A percentile compares a stretch with the other conserved stretches of the same genome.
Evolutionary conservation across 148 eudicot genomes (phyloP).

Genomic region (Polygonum maritimum): DNA sequence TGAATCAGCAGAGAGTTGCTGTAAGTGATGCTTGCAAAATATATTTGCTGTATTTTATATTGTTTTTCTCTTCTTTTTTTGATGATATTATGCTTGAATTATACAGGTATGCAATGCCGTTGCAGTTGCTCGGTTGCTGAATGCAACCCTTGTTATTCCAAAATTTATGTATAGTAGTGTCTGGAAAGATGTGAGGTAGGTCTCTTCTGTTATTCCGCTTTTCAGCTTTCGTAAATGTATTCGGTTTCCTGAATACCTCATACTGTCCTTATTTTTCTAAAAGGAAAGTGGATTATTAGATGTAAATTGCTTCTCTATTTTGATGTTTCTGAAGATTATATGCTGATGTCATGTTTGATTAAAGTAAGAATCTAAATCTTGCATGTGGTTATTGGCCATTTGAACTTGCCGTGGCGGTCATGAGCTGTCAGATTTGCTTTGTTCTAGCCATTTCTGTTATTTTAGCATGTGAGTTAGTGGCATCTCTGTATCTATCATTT

Average conservation of each 20-base stretch:
- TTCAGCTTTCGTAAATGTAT: background rate
- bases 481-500: background rate
- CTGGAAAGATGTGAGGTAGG: constrained; percentile 87
- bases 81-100: constrained; percentile 1
- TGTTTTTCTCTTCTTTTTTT: background rate
- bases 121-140: constrained; percentile 83
- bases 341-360: background rate
- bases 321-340: background rate
- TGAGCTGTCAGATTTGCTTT: background rate
- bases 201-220: background rate
- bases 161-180: constrained; percentile 86
- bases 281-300: background rate
- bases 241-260: background rate
- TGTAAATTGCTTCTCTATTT: background rate
- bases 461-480: background rate
- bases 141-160: constrained; percentile 94
- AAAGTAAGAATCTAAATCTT: background rate
- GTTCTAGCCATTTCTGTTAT: background rate
- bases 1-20: constrained; percentile 98
- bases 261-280: background rate
- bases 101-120: constrained; percentile 93
- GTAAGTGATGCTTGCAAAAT: constrained; percentile 30
- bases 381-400: background rate
- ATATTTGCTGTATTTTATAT: background rate
- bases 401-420: background rate